Base-by-base conservation (phyloP, 2,329 filamentous ascomycete species). In the Cadophora sp. region DNA sequence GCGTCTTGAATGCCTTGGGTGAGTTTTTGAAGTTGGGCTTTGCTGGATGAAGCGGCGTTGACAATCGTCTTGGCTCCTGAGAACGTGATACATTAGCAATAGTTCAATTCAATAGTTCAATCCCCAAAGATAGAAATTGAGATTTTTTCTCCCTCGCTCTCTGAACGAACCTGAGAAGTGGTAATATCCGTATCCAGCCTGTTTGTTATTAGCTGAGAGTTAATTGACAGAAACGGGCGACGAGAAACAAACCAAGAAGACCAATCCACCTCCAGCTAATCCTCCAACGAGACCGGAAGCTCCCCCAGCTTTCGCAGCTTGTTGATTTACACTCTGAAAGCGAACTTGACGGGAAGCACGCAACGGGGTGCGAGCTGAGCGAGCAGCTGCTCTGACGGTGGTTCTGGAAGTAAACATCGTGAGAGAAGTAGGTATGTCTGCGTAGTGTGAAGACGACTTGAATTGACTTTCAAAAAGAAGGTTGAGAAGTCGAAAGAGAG, bases 1-100 rank as follows among this genome's bases (percentile, higher is more conserved):
- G 84, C 83, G 64, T 89, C 79, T 70, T 89, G 85, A 6, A 91
- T 81, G 75, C 87, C 87, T 71, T 87, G 80, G 41, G 85, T 84
- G 1, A 89, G 84, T 8, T 83, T 81, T 47, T 88, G 79, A 77
- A 90, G 86, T 75, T 90, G 87, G 63, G 82, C 79, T 75, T 88
- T 85, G 2, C 88, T 86, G 62, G 88, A 83, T 62, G 84, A 82
- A 11, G 82, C 80, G 3, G 83, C 81, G 59, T 81, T 76, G 13
- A 86, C 81, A 14, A 84, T 72, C 0, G 81, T 67, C 53, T 75
- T 76, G 20, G 71, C 73, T 11, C 55, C 55, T 58, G 45, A 22
- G 27, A 3, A 27, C 11, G 39, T 58, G n/a, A 9, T 11, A 27
- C 11, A 39, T 58, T n/a, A 58, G 55, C 20, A 58, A 39, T 27